Evolutionary conservation across 2,329 filamentous ascomycete species (phyloP).

Genomic region (Aspergillus ochraceoroseus): DNA sequence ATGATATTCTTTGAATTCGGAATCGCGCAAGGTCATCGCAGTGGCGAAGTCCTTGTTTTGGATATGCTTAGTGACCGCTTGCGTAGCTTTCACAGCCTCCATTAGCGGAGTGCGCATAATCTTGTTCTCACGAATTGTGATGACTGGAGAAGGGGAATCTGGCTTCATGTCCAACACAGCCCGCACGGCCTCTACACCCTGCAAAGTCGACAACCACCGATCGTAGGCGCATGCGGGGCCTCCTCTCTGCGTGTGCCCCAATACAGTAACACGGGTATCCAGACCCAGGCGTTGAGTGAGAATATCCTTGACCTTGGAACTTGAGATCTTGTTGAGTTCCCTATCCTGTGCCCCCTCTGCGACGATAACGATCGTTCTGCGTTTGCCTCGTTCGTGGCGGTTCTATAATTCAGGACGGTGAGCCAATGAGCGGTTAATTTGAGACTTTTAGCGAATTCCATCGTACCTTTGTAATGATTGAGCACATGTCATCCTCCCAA

Average conservation of each 20-base stretch:
- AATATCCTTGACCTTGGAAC: slow-evolving; percentile 77
- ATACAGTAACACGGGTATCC: slow-evolving; percentile 88
- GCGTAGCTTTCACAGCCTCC: slow-evolving; percentile 80
- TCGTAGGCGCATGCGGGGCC: slow-evolving; percentile 91
- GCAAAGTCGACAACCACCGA: slow-evolving; percentile 83
- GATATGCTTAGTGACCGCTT: slow-evolving; percentile 77
- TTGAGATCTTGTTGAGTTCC: slow-evolving; percentile 75
- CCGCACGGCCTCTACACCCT: slow-evolving; percentile 90
- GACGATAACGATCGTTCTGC: slow-evolving; percentile 96
- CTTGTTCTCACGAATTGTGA: slow-evolving; percentile 96
- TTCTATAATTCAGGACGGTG: slow-evolving; percentile 52
- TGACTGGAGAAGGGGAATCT: slow-evolving; percentile 85
- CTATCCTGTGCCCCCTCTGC: slow-evolving; percentile 89
- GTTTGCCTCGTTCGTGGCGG: slow-evolving; percentile 73
- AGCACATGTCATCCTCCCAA: slow-evolving; percentile 85
- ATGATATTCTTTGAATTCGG: slow-evolving; percentile 91
- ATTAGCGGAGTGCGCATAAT: slow-evolving; percentile 86
- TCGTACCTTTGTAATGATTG: slow-evolving; percentile 64
- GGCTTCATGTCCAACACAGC: slow-evolving; percentile 86
- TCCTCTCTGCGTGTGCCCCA: slow-evolving; percentile 96
- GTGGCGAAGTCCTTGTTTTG: slow-evolving; percentile 76
- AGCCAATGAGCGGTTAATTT: neutral
- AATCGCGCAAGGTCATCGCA: slow-evolving; percentile 83
- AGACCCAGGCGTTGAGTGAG: slow-evolving; percentile 75
- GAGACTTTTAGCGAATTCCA: too few species aligned